These are phyloP conservation scores for Ilex aquifolium DNA, from an alignment of 257 asterid species.

Conservation along the genomic window DNA sequence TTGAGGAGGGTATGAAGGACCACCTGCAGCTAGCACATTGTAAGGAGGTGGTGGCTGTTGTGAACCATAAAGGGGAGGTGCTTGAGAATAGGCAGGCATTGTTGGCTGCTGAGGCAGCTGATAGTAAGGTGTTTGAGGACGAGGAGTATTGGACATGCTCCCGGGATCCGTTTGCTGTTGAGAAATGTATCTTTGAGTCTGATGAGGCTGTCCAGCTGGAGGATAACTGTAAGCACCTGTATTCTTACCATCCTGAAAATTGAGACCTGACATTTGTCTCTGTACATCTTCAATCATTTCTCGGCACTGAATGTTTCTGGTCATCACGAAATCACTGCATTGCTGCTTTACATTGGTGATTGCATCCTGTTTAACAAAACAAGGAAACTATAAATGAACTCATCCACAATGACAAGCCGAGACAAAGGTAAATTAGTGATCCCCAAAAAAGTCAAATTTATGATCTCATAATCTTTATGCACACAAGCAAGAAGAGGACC, in stretches of 20 bases:
- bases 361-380: slow-evolving; percentile 64
- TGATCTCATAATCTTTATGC: no score
- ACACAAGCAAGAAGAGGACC: no score
- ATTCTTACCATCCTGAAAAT: slow-evolving; percentile 66
- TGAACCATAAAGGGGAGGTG: slow-evolving; percentile 44
- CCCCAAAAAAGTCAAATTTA: not conserved
- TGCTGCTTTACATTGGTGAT: slow-evolving; percentile 81
- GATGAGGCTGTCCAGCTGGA: slow-evolving; percentile 47
- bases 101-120: slow-evolving; percentile 65
- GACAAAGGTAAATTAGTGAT: no score
- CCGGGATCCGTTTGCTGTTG: slow-evolving; percentile 44
- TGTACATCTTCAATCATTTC: slow-evolving; percentile 93
- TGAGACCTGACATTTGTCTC: slow-evolving; percentile 78
- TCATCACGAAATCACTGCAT: slow-evolving; percentile 90
- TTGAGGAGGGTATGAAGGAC: slow-evolving; percentile 48
- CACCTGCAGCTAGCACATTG: slow-evolving; percentile 40
- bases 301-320: slow-evolving; percentile 86
- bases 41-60: slow-evolving; percentile 67
- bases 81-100: slow-evolving; percentile 42
- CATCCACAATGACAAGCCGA: not conserved
- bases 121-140: slow-evolving; percentile 45
- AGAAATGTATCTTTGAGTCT: slow-evolving; percentile 47
- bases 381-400: slow-evolving; percentile 4
- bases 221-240: slow-evolving; percentile 46
- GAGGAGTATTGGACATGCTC: slow-evolving; percentile 35